Evolutionary conservation across 2,329 filamentous ascomycete species (phyloP).

Genomic region (Magnaporthales sp.): DNA sequence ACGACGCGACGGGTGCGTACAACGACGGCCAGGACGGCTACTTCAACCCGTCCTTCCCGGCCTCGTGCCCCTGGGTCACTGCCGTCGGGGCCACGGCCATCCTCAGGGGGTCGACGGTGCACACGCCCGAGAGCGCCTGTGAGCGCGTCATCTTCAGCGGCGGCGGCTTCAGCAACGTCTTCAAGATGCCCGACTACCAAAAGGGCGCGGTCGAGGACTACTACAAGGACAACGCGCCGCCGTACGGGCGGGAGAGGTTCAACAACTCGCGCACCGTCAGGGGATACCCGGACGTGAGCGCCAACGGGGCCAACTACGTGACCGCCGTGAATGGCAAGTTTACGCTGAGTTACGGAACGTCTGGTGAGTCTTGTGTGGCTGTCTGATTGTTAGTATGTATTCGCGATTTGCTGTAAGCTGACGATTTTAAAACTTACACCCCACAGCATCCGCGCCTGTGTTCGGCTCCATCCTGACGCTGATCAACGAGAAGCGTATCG

Average conservation of each 20-base stretch:
- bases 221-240: slow-evolving; percentile 25
- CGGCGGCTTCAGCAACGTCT: slow-evolving; percentile 38
- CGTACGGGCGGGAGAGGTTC: slow-evolving; percentile 28
- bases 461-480: slow-evolving; percentile 51
- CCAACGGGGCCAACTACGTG: slow-evolving; percentile 23
- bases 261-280: slow-evolving; percentile 29
- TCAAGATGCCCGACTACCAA: slow-evolving; percentile 32
- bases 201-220: slow-evolving; percentile 10
- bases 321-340: slow-evolving; percentile 33
- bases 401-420: background rate
- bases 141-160: slow-evolving; percentile 35
- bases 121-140: slow-evolving; percentile 30
- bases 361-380: slow-evolving; percentile 15
- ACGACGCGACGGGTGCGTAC: slow-evolving; percentile 18
- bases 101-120: slow-evolving; percentile 25
- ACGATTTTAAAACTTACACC: background rate
- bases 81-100: slow-evolving; percentile 43
- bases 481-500: slow-evolving; percentile 51
- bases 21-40: slow-evolving; percentile 21
- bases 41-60: slow-evolving; percentile 39
- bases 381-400: background rate
- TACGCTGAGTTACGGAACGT: slow-evolving; percentile 38
- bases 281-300: slow-evolving; percentile 17
- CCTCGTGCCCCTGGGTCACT: slow-evolving; percentile 39
- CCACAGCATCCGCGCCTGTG: slow-evolving; percentile 35